Evolutionary conservation across 441 rosid genomes (phyloP).

Genomic region (Adansonia rubrostipa): DNA sequence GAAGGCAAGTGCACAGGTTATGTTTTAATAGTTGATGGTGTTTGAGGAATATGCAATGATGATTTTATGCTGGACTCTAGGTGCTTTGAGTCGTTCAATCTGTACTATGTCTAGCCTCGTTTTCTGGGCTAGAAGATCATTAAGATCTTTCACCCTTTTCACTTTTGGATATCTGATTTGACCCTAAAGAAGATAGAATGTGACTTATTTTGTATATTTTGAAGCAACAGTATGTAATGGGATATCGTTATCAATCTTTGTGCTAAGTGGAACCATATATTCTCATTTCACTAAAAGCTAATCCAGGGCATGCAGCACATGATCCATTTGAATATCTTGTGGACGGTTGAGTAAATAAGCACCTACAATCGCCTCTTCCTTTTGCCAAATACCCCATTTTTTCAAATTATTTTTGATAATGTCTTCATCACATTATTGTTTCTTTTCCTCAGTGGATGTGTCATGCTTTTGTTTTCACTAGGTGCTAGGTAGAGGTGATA

Average conservation of each 20-base stretch:
- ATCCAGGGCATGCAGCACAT: neutral
- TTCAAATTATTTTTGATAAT: neutral
- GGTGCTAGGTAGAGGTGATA: neutral
- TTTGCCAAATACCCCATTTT: neutral
- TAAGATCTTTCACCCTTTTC: slow-evolving; percentile 36
- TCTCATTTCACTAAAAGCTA: slow-evolving; percentile 13
- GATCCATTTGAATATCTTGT: neutral
- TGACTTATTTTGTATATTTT: slow-evolving; percentile 40
- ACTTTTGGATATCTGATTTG: slow-evolving; percentile 33
- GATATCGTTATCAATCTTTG: slow-evolving; percentile 22
- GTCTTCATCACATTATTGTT: neutral
- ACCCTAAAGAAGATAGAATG: slow-evolving; percentile 38
- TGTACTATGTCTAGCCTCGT: slow-evolving; percentile 32
- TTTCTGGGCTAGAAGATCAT: slow-evolving; percentile 35
- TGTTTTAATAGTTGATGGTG: slow-evolving; percentile 37
- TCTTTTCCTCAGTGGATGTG: neutral
- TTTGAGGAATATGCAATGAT: slow-evolving; percentile 36
- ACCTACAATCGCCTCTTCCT: neutral
- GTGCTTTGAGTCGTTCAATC: slow-evolving; percentile 37
- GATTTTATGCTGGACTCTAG: slow-evolving; percentile 34
- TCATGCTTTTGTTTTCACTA: neutral
- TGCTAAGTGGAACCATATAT: neutral
- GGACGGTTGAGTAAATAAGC: neutral
- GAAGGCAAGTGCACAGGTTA: slow-evolving; percentile 53
- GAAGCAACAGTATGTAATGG: slow-evolving; percentile 32